Evolutionary conservation across 2,329 filamentous ascomycete genomes (phyloP).

Genomic region (Penicillium sp.): DNA sequence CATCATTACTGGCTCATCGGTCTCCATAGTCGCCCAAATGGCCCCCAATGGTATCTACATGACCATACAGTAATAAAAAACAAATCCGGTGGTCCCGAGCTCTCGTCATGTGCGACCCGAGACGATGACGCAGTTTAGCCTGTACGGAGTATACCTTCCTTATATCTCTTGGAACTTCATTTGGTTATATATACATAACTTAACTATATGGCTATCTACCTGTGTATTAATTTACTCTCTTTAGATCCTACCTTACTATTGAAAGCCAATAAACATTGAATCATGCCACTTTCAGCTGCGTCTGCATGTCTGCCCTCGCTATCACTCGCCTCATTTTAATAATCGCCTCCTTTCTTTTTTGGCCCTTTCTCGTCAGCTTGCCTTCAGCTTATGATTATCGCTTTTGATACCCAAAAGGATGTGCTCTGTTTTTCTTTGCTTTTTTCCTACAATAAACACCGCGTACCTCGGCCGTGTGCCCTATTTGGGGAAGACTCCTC

Average conservation of each 20-base stretch:
- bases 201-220: not conserved
- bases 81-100: slow-evolving; percentile 6
- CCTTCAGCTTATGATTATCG: not conserved
- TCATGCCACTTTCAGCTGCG: not conserved
- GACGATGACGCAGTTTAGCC: slow-evolving; percentile 2
- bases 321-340: slow-evolving; percentile 6
- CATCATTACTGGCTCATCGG: not conserved
- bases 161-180: not conserved
- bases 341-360: slow-evolving; percentile 2
- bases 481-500: slow-evolving; percentile 14
- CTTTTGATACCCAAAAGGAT: not conserved
- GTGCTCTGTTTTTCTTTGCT: not conserved
- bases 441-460: not conserved
- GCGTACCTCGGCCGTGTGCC: slow-evolving; percentile 11
- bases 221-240: not conserved
- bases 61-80: slow-evolving; percentile 1
- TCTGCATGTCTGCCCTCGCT: slow-evolving; percentile 3
- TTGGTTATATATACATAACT: not conserved
- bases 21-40: not conserved
- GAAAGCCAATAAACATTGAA: not conserved
- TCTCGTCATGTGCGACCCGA: slow-evolving; percentile 8
- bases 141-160: not conserved
- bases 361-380: not conserved
- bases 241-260: not conserved
- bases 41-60: slow-evolving; percentile 1